Evolutionary conservation across 2,329 filamentous ascomycete species (phyloP), one percentile per base, ranked within the genome.

Genomic region (Fusarium chuoi): DNA sequence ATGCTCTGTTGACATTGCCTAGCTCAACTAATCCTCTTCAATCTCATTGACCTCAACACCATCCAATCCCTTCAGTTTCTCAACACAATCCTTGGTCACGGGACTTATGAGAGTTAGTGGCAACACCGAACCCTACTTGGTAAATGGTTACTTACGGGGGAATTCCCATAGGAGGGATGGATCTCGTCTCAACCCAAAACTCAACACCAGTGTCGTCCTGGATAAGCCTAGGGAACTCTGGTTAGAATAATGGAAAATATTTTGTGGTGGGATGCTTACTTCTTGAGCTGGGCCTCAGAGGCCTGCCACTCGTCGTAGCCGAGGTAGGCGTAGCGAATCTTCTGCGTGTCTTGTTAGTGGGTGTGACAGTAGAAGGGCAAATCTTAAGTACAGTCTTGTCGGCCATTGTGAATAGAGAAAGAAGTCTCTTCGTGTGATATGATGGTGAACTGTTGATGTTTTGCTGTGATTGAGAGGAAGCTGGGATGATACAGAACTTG

Each of bases 71-170:
- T 42, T 61, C 8, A 61, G 18, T 14, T 56, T 56, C 14, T 56
- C n/a, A 13, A 61, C 2, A 2, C 58, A 42, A 17, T 42, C 36
- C 18, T 24, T 30, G 7, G 7, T 35, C 15, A 61, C 36, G 2
- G 46, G 58, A 4, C 58, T 61, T 33, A 11, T 3, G 5, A 6
- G 5, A 13, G 14, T 55, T 6, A 61, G 28, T 10, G 20, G 10
- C 6, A n/a, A 2, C 3, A 11, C 2, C 2, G 0, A 24, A 24
- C 4, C 4, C 4, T 28, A 20, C 12, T 20, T 3, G 2, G 12
- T 8, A 5, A 1, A 24, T 14, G 33, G 8, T 1, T 4, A 55
- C 58, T 20, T 22, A 61, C 58, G 58, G 58, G 8, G 58, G 36
- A 2, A 42, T 28, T 10, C 58, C 58, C 8, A 61, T 55, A 14